Evolutionary conservation across 1,284 basidiomycete genomes (phyloP).

Genomic region (Marasmius oreades): DNA sequence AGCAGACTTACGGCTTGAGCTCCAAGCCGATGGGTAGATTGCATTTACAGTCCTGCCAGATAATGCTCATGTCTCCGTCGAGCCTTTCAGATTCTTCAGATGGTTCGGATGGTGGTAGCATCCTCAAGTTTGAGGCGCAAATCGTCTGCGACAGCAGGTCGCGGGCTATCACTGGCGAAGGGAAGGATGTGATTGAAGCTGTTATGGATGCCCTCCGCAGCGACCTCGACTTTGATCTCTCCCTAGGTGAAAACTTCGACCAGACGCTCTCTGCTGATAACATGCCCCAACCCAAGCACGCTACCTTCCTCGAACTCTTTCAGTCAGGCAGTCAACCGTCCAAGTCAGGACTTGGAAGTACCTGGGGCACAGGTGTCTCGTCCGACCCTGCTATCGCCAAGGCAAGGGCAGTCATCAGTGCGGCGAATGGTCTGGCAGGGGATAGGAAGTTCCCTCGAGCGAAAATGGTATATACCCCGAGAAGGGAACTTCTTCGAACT

Average conservation of each 20-base stretch:
- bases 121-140: constrained; percentile 67
- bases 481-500: constrained; percentile 10
- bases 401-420: constrained; percentile 80
- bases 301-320: constrained; percentile 82
- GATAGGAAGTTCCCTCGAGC: constrained; percentile 43
- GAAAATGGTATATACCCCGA: constrained; percentile 21
- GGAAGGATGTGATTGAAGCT: constrained; percentile 84
- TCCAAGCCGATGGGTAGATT: constrained; percentile 35
- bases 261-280: constrained; percentile 72
- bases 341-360: constrained; percentile 48
- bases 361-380: constrained; percentile 86
- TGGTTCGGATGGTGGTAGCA: constrained; percentile 39
- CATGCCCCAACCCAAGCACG: constrained; percentile 54
- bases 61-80: constrained; percentile 27
- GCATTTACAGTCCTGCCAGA: constrained; percentile 25
- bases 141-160: constrained; percentile 67
- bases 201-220: constrained; percentile 74
- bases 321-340: constrained; percentile 40
- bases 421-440: constrained; percentile 63
- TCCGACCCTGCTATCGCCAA: constrained; percentile 80
- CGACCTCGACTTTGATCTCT: constrained; percentile 69
- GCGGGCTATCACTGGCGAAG: constrained; percentile 71
- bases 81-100: constrained; percentile 22
- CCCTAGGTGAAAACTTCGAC: constrained; percentile 78
- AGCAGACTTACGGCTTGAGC: constrained; percentile 67